phyloP scores from a whole-genome alignment of 2,329 filamentous ascomycete genomes.

The Epicoccum nigrum region DNA sequence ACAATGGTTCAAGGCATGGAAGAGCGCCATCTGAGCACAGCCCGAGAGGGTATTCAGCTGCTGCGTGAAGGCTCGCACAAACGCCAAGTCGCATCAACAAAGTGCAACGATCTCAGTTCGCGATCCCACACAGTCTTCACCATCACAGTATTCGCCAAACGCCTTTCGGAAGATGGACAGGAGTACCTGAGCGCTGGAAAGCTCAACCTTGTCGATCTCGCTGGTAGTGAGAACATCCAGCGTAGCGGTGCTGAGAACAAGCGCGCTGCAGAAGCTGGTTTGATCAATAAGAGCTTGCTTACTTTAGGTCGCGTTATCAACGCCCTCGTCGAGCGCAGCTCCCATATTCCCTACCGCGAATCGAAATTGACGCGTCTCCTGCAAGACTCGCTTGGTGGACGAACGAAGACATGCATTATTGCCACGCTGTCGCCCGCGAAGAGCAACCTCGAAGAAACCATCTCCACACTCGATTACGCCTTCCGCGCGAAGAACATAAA shows the following conservation, averaged over 20 bases:
- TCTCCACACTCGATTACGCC: constrained; percentile 96
- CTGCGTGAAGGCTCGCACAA: constrained; percentile 89
- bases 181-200: constrained; percentile 92
- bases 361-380: constrained; percentile 93
- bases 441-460: constrained; percentile 95
- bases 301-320: constrained; percentile 97
- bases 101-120: constrained; percentile 97
- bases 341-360: constrained; percentile 91
- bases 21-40: constrained; percentile 87
- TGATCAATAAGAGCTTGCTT: constrained; percentile 97
- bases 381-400: constrained; percentile 94
- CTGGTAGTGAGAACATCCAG: constrained; percentile 97
- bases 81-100: constrained; percentile 98
- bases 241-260: constrained; percentile 98
- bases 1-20: constrained; percentile 98
- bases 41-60: constrained; percentile 83
- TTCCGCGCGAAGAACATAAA: constrained; percentile 98
- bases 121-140: constrained; percentile 98
- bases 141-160: constrained; percentile 88
- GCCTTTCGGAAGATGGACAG: constrained; percentile 79
- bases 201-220: constrained; percentile 93
- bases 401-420: constrained; percentile 98
- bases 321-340: constrained; percentile 85
- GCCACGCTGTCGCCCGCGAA: constrained; percentile 94
- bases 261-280: constrained; percentile 88